Percentiles rank a stretch among this genome's conserved stretches.
Conservation (phyloP, 2,329 filamentous ascomycete genomes). For the Xylariaceae sp. region DNA sequence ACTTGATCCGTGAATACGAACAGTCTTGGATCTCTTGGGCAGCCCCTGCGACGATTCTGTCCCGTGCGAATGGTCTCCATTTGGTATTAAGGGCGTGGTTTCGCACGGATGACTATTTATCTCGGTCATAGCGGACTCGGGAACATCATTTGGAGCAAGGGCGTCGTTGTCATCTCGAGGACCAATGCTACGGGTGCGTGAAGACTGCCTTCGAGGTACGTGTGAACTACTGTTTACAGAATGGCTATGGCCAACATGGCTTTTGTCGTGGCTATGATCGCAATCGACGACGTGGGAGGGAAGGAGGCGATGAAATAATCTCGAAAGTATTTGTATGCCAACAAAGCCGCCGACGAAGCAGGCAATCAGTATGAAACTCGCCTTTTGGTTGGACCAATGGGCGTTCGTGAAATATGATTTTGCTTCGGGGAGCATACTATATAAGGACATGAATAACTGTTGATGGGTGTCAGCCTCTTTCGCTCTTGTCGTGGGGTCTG, state of each 20-base stretch:
- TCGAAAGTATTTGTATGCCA: slow-evolving; percentile 70
- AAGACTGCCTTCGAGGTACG: slow-evolving; percentile 23
- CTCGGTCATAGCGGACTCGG: slow-evolving; percentile 12
- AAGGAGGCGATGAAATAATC: slow-evolving; percentile 67
- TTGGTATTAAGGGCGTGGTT: slow-evolving; percentile 46
- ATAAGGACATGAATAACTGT: slow-evolving; percentile 86
- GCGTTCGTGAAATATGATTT: slow-evolving; percentile 71
- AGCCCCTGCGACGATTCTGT: slow-evolving; percentile 22
- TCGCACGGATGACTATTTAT: slow-evolving; percentile 33
- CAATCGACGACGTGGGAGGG: slow-evolving; percentile 79
- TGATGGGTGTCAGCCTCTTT: slow-evolving; percentile 1
- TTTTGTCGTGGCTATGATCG: slow-evolving; percentile 72
- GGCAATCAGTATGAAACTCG: slow-evolving; percentile 64
- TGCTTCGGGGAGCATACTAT: slow-evolving; percentile 87
- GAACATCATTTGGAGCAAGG: slow-evolving; percentile 9
- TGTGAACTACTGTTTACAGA: slow-evolving; percentile 28
- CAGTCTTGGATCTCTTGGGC: slow-evolving; percentile 28
- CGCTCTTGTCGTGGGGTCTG: no score
- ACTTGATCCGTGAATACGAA: slow-evolving; percentile 18
- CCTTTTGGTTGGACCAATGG: slow-evolving; percentile 61
- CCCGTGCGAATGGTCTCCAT: slow-evolving; percentile 18
- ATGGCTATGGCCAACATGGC: slow-evolving; percentile 59
- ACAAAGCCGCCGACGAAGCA: slow-evolving; percentile 70
- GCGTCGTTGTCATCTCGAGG: slow-evolving; percentile 15
- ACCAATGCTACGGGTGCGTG: slow-evolving; percentile 23